These are phyloP conservation scores for Piedraia hortae DNA, from an alignment of 2,329 filamentous ascomycete genomes.

Conservation along the genomic window DNA sequence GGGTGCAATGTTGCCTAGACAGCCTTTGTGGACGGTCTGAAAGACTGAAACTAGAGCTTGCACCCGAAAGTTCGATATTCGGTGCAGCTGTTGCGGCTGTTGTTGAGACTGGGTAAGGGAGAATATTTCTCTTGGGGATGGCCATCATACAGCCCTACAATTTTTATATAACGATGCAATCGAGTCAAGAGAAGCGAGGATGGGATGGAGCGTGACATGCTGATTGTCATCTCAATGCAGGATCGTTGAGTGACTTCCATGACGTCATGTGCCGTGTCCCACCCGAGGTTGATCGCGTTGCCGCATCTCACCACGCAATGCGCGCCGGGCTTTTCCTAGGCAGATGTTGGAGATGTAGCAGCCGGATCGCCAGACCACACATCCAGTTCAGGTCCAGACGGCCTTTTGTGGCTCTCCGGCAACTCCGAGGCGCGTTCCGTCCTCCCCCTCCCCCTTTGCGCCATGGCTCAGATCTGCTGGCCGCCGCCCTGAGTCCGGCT, in stretches of 20 bases:
- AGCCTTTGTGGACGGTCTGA: conserved; percentile 21
- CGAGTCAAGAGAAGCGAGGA: too few relatives aligned
- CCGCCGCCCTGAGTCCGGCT: conserved; percentile 24
- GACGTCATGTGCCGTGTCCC: too few relatives aligned
- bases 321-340: conserved; percentile 2
- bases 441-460: conserved; percentile 10
- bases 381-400: neutral
- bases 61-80: conserved; percentile 45
- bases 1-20: conserved; percentile 36
- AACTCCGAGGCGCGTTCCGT: conserved; percentile 1
- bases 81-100: conserved; percentile 44
- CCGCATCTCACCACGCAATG: too few relatives aligned
- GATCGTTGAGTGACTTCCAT: too few relatives aligned
- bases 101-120: too few relatives aligned
- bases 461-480: conserved; percentile 12
- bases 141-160: too few relatives aligned
- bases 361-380: conserved; percentile 1
- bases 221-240: too few relatives aligned
- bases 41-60: conserved; percentile 28
- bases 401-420: neutral
- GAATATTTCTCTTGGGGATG: too few relatives aligned
- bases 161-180: too few relatives aligned
- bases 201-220: too few relatives aligned
- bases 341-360: conserved; percentile 1
- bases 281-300: too few relatives aligned